Evolutionary conservation across 495 filamentous ascomycete species (phyloP), one percentile per base, ranked within the genome.

Genomic region (Stereocaulon alpinum): DNA sequence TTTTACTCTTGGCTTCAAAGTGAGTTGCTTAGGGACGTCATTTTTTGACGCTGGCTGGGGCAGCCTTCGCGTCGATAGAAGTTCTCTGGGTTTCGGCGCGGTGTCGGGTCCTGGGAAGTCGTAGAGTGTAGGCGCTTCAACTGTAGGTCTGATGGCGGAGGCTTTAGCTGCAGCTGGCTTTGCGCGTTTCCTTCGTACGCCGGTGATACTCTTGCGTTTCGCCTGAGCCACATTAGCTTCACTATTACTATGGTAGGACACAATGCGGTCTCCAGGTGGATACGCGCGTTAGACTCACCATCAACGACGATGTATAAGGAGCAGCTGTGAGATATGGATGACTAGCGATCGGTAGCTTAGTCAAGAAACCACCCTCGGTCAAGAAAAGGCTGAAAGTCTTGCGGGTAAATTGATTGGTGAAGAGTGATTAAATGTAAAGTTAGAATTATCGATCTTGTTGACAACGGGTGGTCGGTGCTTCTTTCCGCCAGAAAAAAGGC

Each of bases 1-100:
- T 59, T 77, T 75, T 22, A 77, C 69, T n/a, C 71, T 71, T 11
- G 78, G 72, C 60, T 78, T 56, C 18, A 43, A 14, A 22, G 18
- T 44, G 42, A 29, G 51, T 40, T 58, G 43, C 27, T 50, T 27
- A 50, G 22, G n/a, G 40, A 52, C 41, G 34, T 41, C 14, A 29
- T 44, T 37, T 29, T 51, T 56, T 44, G 51, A 32, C n/a, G 15
- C 10, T 18, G 53, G 29, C 6, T 51, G 29, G 14, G 30, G 18
- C 12, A 11, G 11, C 10, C 10, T 12, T 12, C 24, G 24, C 10
- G n/a, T 34, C 32, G 56, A 42, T 11, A 41, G 34, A 2, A 51
- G 37, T 18, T 34, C 34, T 30, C 56, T 48, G 18, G 45, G 47
- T 24, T 20, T 34, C 17, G 22, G 17, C n/a, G 50, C n/a, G n/a